Percentiles rank a stretch among this genome's conserved stretches.
phyloP scores from a whole-genome alignment of 208 protist genomes.

The Blastocrithidia nonstop region DNA sequence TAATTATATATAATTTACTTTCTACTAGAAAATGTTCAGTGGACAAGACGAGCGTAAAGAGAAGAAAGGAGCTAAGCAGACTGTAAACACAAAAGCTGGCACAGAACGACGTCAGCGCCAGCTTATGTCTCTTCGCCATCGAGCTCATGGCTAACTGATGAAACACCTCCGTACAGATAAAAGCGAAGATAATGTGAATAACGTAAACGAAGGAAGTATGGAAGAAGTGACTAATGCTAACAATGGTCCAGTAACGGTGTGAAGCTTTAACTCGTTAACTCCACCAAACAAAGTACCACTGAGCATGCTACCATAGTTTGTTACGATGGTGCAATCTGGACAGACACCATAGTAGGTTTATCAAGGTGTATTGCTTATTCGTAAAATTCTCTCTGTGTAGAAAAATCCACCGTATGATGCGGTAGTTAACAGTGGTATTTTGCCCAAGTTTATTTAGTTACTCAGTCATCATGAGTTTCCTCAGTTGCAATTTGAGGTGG shows the following conservation, averaged over 20 bases:
- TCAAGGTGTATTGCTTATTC: constrained; percentile 44
- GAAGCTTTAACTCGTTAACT: constrained; percentile 25
- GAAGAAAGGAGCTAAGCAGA: constrained; percentile 38
- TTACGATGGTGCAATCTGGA: constrained; percentile 34
- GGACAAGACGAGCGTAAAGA: constrained; percentile 10
- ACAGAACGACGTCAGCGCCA: constrained; percentile 53
- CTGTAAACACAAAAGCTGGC: constrained; percentile 30
- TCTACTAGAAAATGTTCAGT: neutral
- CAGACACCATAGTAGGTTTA: constrained; percentile 32
- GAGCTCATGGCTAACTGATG: constrained; percentile 37
- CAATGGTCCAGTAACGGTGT: constrained; percentile 18
- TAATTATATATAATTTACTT: constrained; percentile 1
- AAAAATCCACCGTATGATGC: constrained; percentile 90
- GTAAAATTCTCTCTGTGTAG: constrained; percentile 88
- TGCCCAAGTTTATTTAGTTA: constrained; percentile 90
- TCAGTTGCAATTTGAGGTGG: constrained; percentile 95
- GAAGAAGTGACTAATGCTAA: neutral
- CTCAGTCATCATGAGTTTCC: constrained; percentile 60
- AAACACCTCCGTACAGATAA: constrained; percentile 43
- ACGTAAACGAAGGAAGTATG: constrained; percentile 8
- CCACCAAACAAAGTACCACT: constrained; percentile 45
- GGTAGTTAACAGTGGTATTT: constrained; percentile 85
- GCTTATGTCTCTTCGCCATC: constrained; percentile 44
- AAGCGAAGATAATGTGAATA: constrained; percentile 3
- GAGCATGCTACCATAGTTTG: constrained; percentile 41